phyloP scores from a whole-genome alignment of 768 basidiomycete species.

The Boletellus sp. region DNA sequence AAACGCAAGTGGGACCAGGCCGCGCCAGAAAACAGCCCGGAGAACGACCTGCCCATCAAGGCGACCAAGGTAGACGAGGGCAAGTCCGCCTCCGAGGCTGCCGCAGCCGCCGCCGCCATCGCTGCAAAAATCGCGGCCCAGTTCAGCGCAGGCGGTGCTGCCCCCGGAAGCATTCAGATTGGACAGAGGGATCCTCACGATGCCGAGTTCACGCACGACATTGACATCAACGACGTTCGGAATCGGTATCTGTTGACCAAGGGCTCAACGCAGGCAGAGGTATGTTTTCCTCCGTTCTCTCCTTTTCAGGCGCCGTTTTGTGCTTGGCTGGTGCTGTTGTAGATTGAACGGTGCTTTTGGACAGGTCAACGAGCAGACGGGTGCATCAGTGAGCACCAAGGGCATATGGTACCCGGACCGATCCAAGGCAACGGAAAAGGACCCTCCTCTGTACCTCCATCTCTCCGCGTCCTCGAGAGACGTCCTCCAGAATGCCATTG shows the following conservation, averaged over 20 bases:
- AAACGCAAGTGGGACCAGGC: conserved; percentile 85
- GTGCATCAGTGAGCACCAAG: conserved; percentile 88
- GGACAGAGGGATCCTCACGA: conserved; percentile 65
- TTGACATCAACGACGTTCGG: conserved; percentile 94
- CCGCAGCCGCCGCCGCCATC: conserved; percentile 78
- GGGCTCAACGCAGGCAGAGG: conserved; percentile 88
- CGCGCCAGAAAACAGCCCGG: conserved; percentile 39
- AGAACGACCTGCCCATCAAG: conserved; percentile 44
- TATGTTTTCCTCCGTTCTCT: conserved; percentile 34
- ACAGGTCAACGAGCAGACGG: conserved; percentile 90
- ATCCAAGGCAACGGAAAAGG: conserved; percentile 84
- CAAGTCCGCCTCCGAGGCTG: conserved; percentile 54
- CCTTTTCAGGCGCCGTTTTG: background rate
- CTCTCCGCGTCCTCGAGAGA: conserved; percentile 75
- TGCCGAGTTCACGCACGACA: conserved; percentile 82
- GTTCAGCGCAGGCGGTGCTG: conserved; percentile 49
- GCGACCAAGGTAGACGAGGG: conserved; percentile 45
- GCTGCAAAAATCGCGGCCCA: conserved; percentile 95
- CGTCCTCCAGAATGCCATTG: conserved; percentile 60
- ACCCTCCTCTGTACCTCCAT: conserved; percentile 92
- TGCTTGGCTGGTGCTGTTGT: background rate
- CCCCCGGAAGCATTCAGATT: conserved; percentile 37
- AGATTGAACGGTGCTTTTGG: conserved; percentile 4
- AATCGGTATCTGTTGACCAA: conserved; percentile 95
- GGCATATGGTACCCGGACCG: conserved; percentile 97